Evolutionary conservation across 2,329 filamentous ascomycete species (phyloP), one percentile per base, ranked within the genome.

Genomic region (Pseudopyrenochaeta lycopersici): DNA sequence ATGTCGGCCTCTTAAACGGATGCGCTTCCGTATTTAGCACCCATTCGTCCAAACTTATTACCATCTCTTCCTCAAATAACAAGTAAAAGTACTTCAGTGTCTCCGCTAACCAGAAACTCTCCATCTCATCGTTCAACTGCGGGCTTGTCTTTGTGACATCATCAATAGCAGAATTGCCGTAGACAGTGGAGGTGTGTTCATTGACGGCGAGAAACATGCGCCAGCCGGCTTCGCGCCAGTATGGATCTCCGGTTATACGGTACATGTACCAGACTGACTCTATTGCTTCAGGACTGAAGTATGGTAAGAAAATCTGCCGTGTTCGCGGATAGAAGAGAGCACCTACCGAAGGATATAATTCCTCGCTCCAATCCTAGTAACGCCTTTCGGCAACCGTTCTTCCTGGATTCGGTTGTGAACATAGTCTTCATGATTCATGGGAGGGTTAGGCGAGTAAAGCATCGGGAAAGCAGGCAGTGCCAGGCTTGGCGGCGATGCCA

Each of bases 221-320:
- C 90, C 90, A 92, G 1, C 88, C 90, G 68, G 86, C 86, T 52
- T 89, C 83, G 67, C 85, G 85, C 82, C 87, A 89, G 43, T 80
- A 77, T 1, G 80, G 62, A 58, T 90, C 85, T 21, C 89, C 90
- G 0, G 89, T 92, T 53, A 91, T 80, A 52, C 90, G 85, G 72
- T 89, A 91, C 80, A 94, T 85, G 68, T 91, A 84, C 73, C 91
- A 94, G 4, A 95, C 85, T 12, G 87, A 90, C 77, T 94, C 90
- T 48, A 94, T 91, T 2, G 90, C 90, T 76, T 94, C 90, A 17
- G 90, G 90, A 7, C 76, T 74, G 46, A 7, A 6, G 3, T 15
- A 20, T 7, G 11, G 45, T 62, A 52, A 61, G 46, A 48, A 38
- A 40, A 31, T n/a, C n/a, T 11, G 10, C 15, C 14, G 9, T 38